A percentile compares a stretch with the other conserved stretches of the same genome.
Conservation (phyloP, 2,329 filamentous ascomycete genomes). For the Colletotrichum graminicola region DNA sequence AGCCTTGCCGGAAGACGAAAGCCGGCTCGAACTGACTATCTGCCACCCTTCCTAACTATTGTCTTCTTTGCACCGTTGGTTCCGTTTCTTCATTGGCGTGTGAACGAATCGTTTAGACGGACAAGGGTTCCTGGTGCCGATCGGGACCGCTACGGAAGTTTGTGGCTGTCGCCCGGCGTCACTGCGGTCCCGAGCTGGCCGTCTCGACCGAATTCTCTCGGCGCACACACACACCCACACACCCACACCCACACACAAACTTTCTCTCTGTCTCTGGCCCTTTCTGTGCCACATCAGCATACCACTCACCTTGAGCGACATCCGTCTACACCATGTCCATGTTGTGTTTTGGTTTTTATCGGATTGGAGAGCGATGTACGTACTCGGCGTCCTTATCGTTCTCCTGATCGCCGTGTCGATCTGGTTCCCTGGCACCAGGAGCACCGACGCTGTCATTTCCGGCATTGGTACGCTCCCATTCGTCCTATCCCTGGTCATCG, state of each 20-base stretch:
- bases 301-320: too few species aligned
- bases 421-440: slow-evolving; percentile 65
- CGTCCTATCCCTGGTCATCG: too few species aligned
- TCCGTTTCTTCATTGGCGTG: not conserved
- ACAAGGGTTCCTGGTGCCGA: not conserved
- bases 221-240: slow-evolving; percentile 20
- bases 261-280: too few species aligned
- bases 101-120: not conserved
- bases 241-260: too few species aligned
- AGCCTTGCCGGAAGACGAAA: not conserved
- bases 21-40: not conserved
- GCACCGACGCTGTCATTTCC: slow-evolving; percentile 53
- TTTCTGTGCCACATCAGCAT: too few species aligned
- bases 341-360: too few species aligned
- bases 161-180: not conserved
- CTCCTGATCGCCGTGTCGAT: slow-evolving; percentile 52
- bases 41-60: not conserved
- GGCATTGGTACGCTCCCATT: slow-evolving; percentile 48
- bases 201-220: slow-evolving; percentile 48
- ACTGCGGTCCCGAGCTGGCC: slow-evolving; percentile 12
- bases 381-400: slow-evolving; percentile 42
- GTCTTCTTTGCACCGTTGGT: not conserved
- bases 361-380: slow-evolving; percentile 6
- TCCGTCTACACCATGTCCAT: too few species aligned
- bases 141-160: not conserved